These are phyloP conservation scores for Diaporthe amygdali DNA, from an alignment of 2,329 filamentous ascomycete genomes.

Conservation along the genomic window DNA sequence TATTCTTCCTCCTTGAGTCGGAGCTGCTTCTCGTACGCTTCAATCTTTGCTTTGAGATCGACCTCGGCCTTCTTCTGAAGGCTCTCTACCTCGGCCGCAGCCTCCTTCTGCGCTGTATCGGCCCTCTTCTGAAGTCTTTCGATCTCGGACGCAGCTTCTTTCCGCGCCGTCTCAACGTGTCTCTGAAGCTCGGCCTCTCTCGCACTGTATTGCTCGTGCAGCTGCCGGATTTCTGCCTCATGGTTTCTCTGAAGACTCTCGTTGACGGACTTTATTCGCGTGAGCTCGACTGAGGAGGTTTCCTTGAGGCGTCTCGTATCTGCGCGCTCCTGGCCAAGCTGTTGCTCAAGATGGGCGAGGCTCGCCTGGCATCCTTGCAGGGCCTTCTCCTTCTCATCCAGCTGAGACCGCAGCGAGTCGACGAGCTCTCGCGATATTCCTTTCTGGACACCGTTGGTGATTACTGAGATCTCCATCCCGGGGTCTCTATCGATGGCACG, in stretches of 20 bases:
- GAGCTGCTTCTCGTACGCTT: conserved; percentile 13
- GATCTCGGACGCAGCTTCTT: conserved; percentile 18
- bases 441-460: conserved; percentile 80
- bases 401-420: conserved; percentile 78
- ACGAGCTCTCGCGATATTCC: conserved; percentile 94
- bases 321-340: conserved; percentile 73
- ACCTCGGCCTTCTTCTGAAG: neutral
- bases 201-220: conserved; percentile 46
- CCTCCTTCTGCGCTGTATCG: conserved; percentile 56
- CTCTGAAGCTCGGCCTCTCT: conserved; percentile 45
- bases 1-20: conserved; percentile 13
- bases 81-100: conserved; percentile 15
- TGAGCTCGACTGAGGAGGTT: conserved; percentile 56
- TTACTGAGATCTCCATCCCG: conserved; percentile 81
- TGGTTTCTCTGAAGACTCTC: conserved; percentile 75
- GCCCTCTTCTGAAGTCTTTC: conserved; percentile 52
- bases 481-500: conserved; percentile 91
- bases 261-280: conserved; percentile 57
- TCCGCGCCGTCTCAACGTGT: conserved; percentile 22
- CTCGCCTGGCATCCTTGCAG: conserved; percentile 54
- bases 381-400: conserved; percentile 71
- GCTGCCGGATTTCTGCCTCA: conserved; percentile 65
- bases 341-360: conserved; percentile 52
- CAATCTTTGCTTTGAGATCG: conserved; percentile 5
- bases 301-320: conserved; percentile 73